Conservation (phyloP, 495 filamentous ascomycete genomes). For the Hyaloscypha finlandica region DNA sequence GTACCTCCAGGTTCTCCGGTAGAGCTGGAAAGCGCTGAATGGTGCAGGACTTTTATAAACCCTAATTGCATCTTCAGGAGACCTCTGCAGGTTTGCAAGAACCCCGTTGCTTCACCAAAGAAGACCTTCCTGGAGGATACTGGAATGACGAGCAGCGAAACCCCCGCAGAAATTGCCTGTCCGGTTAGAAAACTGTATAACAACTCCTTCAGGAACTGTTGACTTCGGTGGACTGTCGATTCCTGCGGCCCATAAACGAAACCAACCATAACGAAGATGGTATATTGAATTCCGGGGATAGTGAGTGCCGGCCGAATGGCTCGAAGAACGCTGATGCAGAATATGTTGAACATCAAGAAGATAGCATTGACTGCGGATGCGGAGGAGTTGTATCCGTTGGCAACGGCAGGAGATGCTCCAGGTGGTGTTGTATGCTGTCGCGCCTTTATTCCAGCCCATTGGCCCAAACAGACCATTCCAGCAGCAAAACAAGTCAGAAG, state of each 20-base stretch:
- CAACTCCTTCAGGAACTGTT: conserved; percentile 53
- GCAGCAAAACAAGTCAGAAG: conserved; percentile 19
- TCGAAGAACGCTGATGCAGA: conserved; percentile 64
- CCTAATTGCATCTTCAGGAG: conserved; percentile 49
- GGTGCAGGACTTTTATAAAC: conserved; percentile 16
- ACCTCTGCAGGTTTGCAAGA: conserved; percentile 55
- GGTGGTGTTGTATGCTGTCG: conserved; percentile 56
- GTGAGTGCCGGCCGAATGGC: conserved; percentile 71
- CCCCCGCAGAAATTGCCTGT: conserved; percentile 61
- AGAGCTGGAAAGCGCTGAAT: conserved; percentile 7
- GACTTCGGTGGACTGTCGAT: conserved; percentile 50
- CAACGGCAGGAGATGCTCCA: conserved; percentile 12
- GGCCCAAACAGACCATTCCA: conserved; percentile 53
- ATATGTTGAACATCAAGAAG: conserved; percentile 79
- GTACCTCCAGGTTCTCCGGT: not conserved
- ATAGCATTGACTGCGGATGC: conserved; percentile 71
- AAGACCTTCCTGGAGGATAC: conserved; percentile 54
- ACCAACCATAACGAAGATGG: conserved; percentile 65
- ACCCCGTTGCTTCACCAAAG: conserved; percentile 57
- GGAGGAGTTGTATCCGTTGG: conserved; percentile 67
- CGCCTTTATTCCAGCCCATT: conserved; percentile 68
- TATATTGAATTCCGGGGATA: conserved; percentile 71
- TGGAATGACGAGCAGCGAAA: conserved; percentile 69
- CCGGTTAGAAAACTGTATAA: conserved; percentile 65
- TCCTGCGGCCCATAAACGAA: conserved; percentile 62